These are phyloP conservation scores for Lithospermum erythrorhizon DNA, from an alignment of 257 asterid genomes.

Conservation along the genomic window DNA sequence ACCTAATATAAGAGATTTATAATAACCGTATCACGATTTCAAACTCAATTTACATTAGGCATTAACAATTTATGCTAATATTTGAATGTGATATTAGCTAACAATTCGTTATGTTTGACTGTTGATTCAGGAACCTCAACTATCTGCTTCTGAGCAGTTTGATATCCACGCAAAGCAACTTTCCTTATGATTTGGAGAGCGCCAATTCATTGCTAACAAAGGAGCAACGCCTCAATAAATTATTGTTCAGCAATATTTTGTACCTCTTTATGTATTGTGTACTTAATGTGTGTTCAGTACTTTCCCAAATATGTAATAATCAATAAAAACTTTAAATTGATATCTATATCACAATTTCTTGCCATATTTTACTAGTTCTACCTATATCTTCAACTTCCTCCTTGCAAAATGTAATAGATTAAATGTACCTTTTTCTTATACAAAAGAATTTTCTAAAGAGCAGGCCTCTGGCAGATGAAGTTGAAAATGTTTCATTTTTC, in stretches of 20 bases:
- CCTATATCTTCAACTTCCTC: not conserved
- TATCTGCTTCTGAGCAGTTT: conserved; percentile 43
- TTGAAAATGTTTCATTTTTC: no score
- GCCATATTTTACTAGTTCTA: not conserved
- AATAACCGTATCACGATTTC: not conserved
- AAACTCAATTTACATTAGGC: not conserved
- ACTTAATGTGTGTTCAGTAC: not conserved
- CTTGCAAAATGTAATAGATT: not conserved
- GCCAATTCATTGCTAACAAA: not conserved
- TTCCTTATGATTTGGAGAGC: conserved; percentile 11
- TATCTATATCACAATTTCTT: conserved; percentile 3
- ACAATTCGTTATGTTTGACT: not conserved
- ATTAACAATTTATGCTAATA: not conserved
- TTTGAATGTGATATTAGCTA: not conserved
- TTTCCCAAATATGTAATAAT: not conserved
- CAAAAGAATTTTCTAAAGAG: no score
- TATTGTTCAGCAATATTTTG: not conserved
- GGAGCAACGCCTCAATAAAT: not conserved
- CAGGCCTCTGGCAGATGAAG: no score
- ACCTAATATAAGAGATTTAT: not conserved
- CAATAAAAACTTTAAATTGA: not conserved
- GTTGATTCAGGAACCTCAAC: conserved; percentile 50
- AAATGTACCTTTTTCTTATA: no score
- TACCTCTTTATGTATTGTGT: not conserved
- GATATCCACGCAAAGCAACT: conserved; percentile 28